Conservation (phyloP, 495 filamentous ascomycete genomes). For the Hypoxylon intermedium region DNA sequence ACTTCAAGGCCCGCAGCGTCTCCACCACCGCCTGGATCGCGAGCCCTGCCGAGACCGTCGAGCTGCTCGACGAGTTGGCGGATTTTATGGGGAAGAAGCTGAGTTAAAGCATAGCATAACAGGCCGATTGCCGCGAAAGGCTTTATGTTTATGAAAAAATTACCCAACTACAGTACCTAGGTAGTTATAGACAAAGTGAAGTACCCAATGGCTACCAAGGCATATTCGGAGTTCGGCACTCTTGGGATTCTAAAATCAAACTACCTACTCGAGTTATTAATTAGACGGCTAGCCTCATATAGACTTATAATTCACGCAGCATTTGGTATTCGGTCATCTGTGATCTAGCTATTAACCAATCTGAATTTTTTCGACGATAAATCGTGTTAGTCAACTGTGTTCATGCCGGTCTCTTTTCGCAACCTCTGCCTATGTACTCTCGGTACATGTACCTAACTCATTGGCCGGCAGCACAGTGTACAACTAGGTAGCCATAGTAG, state of each 20-base stretch:
- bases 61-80: slow-evolving; percentile 81
- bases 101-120: slow-evolving; percentile 23
- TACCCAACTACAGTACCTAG: no score
- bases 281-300: slow-evolving; percentile 7
- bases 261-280: slow-evolving; percentile 7
- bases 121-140: no score
- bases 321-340: slow-evolving; percentile 3
- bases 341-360: neutral
- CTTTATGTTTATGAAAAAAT: no score
- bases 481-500: no score
- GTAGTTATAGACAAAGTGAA: no score
- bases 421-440: no score
- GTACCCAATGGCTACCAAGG: slow-evolving; percentile 1
- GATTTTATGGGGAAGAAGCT: slow-evolving; percentile 61
- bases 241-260: neutral
- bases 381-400: no score
- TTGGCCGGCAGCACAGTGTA: no score
- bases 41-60: slow-evolving; percentile 86
- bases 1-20: slow-evolving; percentile 83
- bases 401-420: no score
- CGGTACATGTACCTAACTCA: no score
- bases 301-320: neutral
- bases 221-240: slow-evolving; percentile 27
- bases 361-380: no score
- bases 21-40: slow-evolving; percentile 87